Conservation (phyloP, 1,139 yeast species). For the Suhomyces wounanorum region DNA sequence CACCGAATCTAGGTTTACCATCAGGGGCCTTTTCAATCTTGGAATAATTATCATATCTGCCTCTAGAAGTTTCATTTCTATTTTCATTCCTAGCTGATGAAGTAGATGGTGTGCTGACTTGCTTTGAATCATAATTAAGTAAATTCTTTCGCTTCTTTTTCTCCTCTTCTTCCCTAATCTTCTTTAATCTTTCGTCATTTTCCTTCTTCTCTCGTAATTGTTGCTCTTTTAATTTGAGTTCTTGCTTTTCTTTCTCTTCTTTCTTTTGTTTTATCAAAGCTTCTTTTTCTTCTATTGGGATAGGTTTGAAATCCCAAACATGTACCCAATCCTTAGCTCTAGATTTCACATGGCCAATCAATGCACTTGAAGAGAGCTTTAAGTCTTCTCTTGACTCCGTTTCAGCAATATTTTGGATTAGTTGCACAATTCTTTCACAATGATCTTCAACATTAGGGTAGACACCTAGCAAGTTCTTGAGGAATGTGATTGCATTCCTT, state of each 20-base stretch:
- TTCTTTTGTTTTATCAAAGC: constrained; percentile 26
- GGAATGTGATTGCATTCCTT: constrained; percentile 75
- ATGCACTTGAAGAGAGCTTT: constrained; percentile 75
- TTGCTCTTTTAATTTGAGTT: constrained; percentile 18
- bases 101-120: constrained; percentile 11
- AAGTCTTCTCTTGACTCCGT: constrained; percentile 78
- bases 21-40: constrained; percentile 17
- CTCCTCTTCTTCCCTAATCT: constrained; percentile 25
- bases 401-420: constrained; percentile 50
- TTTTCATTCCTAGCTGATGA: constrained; percentile 5
- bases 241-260: constrained; percentile 20
- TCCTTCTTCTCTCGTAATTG: constrained; percentile 15
- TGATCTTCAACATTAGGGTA: constrained; percentile 75
- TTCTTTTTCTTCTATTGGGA: constrained; percentile 37
- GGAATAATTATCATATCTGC: constrained; percentile 30
- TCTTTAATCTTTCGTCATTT: constrained; percentile 24
- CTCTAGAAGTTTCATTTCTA: constrained; percentile 18
- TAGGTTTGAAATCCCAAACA: constrained; percentile 56
- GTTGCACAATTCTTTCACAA: constrained; percentile 53
- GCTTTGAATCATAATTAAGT: constrained; percentile 27
- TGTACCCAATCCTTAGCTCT: constrained; percentile 58
- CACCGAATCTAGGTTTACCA: not conserved
- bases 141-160: constrained; percentile 18
- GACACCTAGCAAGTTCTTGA: constrained; percentile 64
- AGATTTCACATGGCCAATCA: constrained; percentile 70